Evolutionary conservation across 2,329 filamentous ascomycete genomes (phyloP), one percentile per base, ranked within the genome.

Genomic region (Penicillium sclerotigenum): DNA sequence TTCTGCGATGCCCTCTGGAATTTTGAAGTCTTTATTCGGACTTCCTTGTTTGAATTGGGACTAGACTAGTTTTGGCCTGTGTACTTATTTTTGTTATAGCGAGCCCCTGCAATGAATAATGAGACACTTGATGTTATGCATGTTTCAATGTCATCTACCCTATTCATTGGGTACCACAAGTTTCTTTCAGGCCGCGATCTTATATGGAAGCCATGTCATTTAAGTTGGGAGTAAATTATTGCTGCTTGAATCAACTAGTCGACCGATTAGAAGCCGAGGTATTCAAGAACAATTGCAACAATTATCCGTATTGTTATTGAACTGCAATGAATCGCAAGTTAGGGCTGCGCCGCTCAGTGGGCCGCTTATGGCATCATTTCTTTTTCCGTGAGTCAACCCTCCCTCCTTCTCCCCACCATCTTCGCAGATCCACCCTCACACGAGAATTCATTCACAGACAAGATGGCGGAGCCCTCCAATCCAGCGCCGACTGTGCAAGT

Each of bases 361-460:
- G 60, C 68, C 60, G 67, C 68, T 71, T 70, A 67, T 70, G 68
- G 67, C 69, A 70, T 71, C 66, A 71, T 62, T 57, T 54, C 56
- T 63, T 65, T 65, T 65, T 66, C 55, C 59, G 59, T 71, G 68
- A 71, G 65, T 72, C 67, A 71, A 65, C 59, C 48, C 59, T 61
- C 58, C 18, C 37, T 58, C 54, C 62, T 56, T 59, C 60, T 64
- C 58, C 59, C 62, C 67, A 63, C 67, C 66, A 68, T 64, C 54
- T 59, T 62, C 64, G 62, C 66, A 20, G 61, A 52, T 47, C 54
- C 57, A 57, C 62, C 60, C 55, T 61, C 62, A 53, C 52, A 54
- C 62, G 38, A 33, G 59, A 50, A 61, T 59, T 57, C 57, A 60
- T 53, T 58, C 61, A 16, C 37, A 62, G 52, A 51, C 57, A 65